Percentiles rank a stretch among this genome's conserved stretches.
phyloP scores from a whole-genome alignment of 495 filamentous ascomycete species.

The Annulohypoxylon maeteangense region DNA sequence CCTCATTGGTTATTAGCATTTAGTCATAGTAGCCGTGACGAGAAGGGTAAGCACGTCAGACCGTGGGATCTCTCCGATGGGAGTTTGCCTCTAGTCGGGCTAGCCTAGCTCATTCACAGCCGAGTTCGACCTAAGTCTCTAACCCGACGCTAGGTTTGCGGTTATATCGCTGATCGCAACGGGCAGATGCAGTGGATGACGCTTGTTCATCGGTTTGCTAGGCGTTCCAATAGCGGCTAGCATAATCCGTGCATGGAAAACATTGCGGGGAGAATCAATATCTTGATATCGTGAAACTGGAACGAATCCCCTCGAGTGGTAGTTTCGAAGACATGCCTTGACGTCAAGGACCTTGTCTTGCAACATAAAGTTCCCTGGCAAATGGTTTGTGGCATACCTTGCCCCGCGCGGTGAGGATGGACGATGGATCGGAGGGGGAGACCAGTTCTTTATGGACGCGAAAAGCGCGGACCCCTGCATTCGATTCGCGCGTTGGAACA shows the following conservation, averaged over 20 bases:
- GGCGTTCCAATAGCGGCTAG: constrained; percentile 2
- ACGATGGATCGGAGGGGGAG: constrained; percentile 32
- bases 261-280: not conserved
- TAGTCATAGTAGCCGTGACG: constrained; percentile 22
- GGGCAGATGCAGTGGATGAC: constrained; percentile 22
- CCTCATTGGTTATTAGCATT: constrained; percentile 30
- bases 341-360: constrained; percentile 21
- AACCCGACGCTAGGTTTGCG: not conserved
- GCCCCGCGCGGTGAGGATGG: constrained; percentile 21
- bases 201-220: constrained; percentile 37
- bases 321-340: constrained; percentile 1
- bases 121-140: constrained; percentile 13
- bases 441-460: constrained; percentile 41
- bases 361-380: constrained; percentile 12
- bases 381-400: constrained; percentile 35
- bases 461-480: constrained; percentile 46
- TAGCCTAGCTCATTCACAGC: constrained; percentile 7
- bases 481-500: constrained; percentile 37
- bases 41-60: constrained; percentile 37
- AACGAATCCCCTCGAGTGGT: not conserved
- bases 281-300: constrained; percentile 1
- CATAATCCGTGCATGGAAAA: constrained; percentile 25
- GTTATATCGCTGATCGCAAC: constrained; percentile 12
- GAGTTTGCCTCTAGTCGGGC: constrained; percentile 12
- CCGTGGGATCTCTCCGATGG: constrained; percentile 19